phyloP scores from a whole-genome alignment of 345 rosid species.

The Hevea brasiliensis region DNA sequence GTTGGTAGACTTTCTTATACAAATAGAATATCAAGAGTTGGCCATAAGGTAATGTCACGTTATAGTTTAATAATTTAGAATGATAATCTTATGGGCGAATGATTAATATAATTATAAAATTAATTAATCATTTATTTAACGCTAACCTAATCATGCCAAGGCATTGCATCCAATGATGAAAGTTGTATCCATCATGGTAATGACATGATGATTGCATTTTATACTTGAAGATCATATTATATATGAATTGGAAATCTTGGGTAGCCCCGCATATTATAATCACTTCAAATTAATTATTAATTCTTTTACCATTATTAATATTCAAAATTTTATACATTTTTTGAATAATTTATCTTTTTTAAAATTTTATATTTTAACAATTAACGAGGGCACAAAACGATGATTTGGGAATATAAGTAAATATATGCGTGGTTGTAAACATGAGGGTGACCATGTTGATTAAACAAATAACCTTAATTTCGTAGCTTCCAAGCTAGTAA shows the following conservation, averaged over 20 bases:
- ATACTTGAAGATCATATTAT: constrained; percentile 11
- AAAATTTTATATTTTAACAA: too few relatives aligned
- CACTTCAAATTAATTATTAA: too few relatives aligned
- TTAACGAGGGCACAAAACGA: constrained; percentile 6
- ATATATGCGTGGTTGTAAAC: constrained; percentile 12
- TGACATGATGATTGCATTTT: constrained; percentile 11
- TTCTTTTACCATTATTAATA: too few relatives aligned
- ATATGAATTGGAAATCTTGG: constrained; percentile 18
- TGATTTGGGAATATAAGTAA: background rate
- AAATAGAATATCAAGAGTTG: constrained; percentile 11
- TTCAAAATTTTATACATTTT: too few relatives aligned
- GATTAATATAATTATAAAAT: background rate
- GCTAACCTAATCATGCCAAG: constrained; percentile 12
- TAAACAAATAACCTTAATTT: background rate
- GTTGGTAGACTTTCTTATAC: constrained; percentile 19
- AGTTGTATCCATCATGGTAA: constrained; percentile 24
- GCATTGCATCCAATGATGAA: constrained; percentile 35
- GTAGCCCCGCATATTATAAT: constrained; percentile 10
- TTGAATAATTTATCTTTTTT: too few relatives aligned
- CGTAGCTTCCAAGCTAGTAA: background rate
- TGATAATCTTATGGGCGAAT: constrained; percentile 2
- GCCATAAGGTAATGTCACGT: constrained; percentile 14
- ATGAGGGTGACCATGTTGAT: constrained; percentile 4
- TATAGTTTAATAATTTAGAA: constrained; percentile 35
- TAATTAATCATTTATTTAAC: constrained; percentile 1